phyloP scores from a whole-genome alignment of 148 eudicot genomes.

The Beta vulgaris region DNA sequence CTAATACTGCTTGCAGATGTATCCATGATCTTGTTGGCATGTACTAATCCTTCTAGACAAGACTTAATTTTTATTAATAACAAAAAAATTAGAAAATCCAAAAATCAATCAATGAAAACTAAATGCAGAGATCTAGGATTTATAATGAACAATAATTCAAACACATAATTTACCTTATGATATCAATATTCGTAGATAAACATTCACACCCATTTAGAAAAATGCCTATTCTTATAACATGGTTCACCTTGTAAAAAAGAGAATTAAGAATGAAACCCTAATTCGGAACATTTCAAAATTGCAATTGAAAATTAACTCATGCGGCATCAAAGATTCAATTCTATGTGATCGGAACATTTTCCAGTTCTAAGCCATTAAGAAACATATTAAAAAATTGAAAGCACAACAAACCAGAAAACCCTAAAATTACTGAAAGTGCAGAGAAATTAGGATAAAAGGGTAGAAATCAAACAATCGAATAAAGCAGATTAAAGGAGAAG shows the following conservation, averaged over 20 bases:
- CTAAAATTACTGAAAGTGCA: not conserved
- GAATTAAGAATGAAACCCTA: constrained; percentile 5
- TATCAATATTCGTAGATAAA: not conserved
- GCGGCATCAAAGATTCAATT: too few relatives aligned
- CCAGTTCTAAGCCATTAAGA: not conserved
- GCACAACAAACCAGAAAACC: not conserved
- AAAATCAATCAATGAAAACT: not conserved
- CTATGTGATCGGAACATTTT: not conserved
- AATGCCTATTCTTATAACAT: not conserved
- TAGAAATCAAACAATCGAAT: not conserved
- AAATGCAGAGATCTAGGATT: not conserved
- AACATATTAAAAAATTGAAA: not conserved
- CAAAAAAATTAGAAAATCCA: too few relatives aligned
- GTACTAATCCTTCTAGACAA: not conserved
- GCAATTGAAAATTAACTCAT: not conserved
- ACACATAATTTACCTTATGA: not conserved
- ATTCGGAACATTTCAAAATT: not conserved
- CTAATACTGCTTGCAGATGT: constrained; percentile 23
- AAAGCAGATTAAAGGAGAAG: not conserved
- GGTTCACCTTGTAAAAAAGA: not conserved
- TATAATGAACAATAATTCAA: not conserved
- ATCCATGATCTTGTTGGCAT: constrained; percentile 28
- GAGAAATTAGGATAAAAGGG: not conserved
- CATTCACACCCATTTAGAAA: not conserved
- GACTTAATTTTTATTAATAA: not conserved